Evolutionary conservation across 352 stramenopile species (phyloP), one percentile per base, ranked within the genome.

Genomic region (Phytophthora uliginosa): DNA sequence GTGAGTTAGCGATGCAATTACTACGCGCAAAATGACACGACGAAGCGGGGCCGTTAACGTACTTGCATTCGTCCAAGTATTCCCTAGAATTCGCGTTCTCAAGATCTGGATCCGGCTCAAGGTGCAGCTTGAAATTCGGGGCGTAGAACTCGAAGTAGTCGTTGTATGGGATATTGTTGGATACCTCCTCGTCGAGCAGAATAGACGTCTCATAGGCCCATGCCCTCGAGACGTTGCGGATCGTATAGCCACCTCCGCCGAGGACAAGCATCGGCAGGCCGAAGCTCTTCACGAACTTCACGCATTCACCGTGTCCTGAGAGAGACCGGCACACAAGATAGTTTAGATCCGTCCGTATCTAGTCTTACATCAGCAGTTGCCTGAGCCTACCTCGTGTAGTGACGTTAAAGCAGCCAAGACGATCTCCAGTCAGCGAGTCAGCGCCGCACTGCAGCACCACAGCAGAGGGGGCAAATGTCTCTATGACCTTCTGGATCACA

Each of bases 151-250:
- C 88, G 58, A 94, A 95, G 78, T 95, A 95, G 67, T 94, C 86
- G 64, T 94, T 95, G 83, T 91, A 93, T 10, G 86, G 88, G 56
- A 95, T 90, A 69, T 92, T 90, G 76, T 95, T 91, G 55, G 82
- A 91, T 5, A 95, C 83, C 55, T 92, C 79, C 71, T 93, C 79
- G n/a, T 91, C 86, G 24, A 97, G 52, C 10, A 99, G 75, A 26
- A 99, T 96, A 0, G 95, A 92, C 7, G 98, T 99, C 78, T 99
- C 98, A 76, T 99, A 99, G 2, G 97, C 94, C 98, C 98, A 99
- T 45, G 95, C 98, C 36, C 97, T 79, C 17, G 89, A 87, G 15
- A 97, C 91, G 66, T 98, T 98, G 40, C 90, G 89, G 50, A 95
- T 95, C 33, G 85, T 94, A 72, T 97, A 98, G 12, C 90, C 91